Evolutionary conservation across 768 basidiomycete species (phyloP).

Genomic region (Leucosporidium yakuticum): DNA sequence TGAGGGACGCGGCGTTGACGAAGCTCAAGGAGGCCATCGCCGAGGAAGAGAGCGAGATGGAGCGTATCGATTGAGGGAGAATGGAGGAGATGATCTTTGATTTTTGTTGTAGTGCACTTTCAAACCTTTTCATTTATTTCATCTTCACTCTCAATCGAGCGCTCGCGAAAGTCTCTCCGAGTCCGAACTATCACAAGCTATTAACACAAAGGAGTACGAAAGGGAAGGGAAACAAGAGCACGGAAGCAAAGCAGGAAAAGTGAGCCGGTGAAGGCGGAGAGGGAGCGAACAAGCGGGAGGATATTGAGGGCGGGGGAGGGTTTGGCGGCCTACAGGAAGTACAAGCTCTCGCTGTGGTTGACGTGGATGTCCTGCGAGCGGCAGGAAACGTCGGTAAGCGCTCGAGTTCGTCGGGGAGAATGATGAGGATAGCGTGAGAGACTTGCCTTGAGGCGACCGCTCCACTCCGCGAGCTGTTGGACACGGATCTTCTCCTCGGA

Average conservation of each 20-base stretch:
- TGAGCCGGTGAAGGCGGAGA: background rate
- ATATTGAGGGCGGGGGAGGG: too few relatives aligned
- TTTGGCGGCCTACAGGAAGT: background rate
- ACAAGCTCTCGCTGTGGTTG: background rate
- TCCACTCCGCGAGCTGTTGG: background rate
- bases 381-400: background rate
- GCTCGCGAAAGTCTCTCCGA: background rate
- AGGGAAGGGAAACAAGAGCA: background rate
- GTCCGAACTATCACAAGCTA: background rate
- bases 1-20: slow-evolving; percentile 45
- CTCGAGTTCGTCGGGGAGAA: background rate
- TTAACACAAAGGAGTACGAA: background rate
- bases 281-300: background rate
- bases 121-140: too few relatives aligned
- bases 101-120: too few relatives aligned
- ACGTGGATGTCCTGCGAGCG: slow-evolving; percentile 3
- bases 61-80: too few relatives aligned
- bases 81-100: too few relatives aligned
- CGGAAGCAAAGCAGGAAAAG: background rate
- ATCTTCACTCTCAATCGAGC: too few relatives aligned
- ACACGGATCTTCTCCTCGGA: background rate
- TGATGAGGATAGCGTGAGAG: background rate
- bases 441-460: slow-evolving; percentile 14
- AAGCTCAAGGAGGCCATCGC: slow-evolving; percentile 65
- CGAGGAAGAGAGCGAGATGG: slow-evolving; percentile 58